phyloP scores from a whole-genome alignment of 208 protist genomes.

The Leishmania lainsoni region DNA sequence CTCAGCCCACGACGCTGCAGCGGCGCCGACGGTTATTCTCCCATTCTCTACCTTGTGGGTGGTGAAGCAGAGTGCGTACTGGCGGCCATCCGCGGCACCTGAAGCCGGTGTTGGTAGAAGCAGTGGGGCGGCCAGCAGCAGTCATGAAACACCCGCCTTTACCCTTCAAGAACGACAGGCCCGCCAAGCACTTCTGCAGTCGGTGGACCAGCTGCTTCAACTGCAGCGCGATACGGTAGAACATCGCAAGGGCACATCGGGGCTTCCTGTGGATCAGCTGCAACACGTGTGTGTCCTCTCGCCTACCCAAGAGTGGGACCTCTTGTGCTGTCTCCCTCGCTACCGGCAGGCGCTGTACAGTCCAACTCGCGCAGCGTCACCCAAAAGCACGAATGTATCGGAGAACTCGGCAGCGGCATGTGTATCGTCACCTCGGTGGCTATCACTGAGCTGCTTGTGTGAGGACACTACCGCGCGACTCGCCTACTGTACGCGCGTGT shows the following conservation, averaged over 20 bases:
- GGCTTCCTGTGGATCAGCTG: neutral
- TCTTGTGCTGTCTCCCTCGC: conserved; percentile 45
- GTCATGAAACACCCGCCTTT: conserved; percentile 7
- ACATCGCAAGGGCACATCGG: neutral
- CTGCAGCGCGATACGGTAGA: conserved; percentile 36
- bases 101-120: neutral
- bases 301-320: conserved; percentile 62
- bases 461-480: conserved; percentile 42
- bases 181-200: conserved; percentile 53
- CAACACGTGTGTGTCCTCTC: conserved; percentile 22
- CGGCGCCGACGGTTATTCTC: conserved; percentile 27
- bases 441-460: conserved; percentile 50
- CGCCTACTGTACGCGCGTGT: conserved; percentile 41
- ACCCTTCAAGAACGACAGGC: conserved; percentile 75
- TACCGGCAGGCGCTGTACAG: conserved; percentile 26
- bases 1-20: neutral
- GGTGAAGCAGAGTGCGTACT: conserved; percentile 58
- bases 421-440: conserved; percentile 21
- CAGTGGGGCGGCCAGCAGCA: neutral
- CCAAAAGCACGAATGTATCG: neutral
- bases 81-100: conserved; percentile 11
- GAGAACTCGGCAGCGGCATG: neutral
- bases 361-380: neutral
- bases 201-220: conserved; percentile 58
- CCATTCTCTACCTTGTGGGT: conserved; percentile 67